Base-by-base conservation (phyloP, 192 early-diverging fungal genomes). In the Coemansia nantahalensis region DNA sequence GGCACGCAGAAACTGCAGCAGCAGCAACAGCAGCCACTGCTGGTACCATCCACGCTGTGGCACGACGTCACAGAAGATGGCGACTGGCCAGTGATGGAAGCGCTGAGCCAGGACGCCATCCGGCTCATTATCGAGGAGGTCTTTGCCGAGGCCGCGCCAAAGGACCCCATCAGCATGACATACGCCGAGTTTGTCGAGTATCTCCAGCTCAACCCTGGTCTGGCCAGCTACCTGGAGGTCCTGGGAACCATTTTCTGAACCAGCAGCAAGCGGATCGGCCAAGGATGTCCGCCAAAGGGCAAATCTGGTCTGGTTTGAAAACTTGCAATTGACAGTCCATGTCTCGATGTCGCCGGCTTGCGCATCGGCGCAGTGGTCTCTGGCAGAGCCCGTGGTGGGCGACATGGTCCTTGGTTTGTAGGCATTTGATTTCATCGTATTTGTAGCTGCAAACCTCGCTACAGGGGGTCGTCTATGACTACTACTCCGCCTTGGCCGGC, bases 121-220 rank as follows among this genome's bases (percentile, higher is more conserved):
- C 83, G 90, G 44, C 91, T 97, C 47, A 92, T 98, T 88, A 90
- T 96, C 15, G 87, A 92, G 35, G 90, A 86, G 59, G 88, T 90
- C 12, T 94, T 94, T 54, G 56, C 59, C 19, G 80, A 78, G 39
- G 83, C 84, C 39, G 67, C 75, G 24, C 76, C 80, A 1, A 63
- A 61, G 34, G 71, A 82, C 42, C 76, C 82, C 21, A 84, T 85
- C 17, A 86, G 60, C 51, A 83, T 98, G 52, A 84, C 79, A 1
- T 81, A 83, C 50, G 83, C 90, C 19, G 91, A 93, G 76, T 96
- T 98, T 53, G 65, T 69, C 32, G 61, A 58, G 17, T 90, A 88
- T 54, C 89, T 94, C 7, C 81, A 89, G 38, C 71, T 72, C 11
- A 93, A 98, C 67, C 71, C 81, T 19, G 90, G 84, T 42, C 82